Percentiles rank a stretch among this genome's conserved stretches.
phyloP scores from a whole-genome alignment of 2,329 filamentous ascomycete species.

The Calonectria ilicicola region DNA sequence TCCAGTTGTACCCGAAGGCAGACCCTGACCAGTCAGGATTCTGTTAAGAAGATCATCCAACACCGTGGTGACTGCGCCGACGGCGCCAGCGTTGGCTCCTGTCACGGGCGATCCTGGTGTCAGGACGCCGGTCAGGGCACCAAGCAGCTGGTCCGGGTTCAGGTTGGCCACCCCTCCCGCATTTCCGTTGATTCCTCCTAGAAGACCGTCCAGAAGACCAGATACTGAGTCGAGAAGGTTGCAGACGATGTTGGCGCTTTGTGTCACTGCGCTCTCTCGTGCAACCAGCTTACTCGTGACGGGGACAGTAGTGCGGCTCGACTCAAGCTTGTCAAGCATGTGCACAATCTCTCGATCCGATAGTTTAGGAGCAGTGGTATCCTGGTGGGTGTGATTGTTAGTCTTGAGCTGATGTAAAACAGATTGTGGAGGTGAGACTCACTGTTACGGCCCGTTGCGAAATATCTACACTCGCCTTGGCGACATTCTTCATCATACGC shows the following conservation, averaged over 20 bases:
- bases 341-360: background rate
- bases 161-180: background rate
- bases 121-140: slow-evolving; percentile 1
- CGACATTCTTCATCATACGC: background rate
- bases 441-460: background rate
- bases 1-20: background rate
- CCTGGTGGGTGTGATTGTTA: background rate
- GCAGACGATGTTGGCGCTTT: slow-evolving; percentile 5
- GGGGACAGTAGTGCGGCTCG: background rate
- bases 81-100: background rate
- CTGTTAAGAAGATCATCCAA: background rate
- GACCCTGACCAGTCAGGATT: background rate
- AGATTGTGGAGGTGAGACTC: background rate
- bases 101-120: background rate
- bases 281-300: background rate
- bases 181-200: background rate
- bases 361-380: background rate
- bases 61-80: background rate
- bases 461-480: background rate
- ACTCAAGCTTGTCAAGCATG: slow-evolving; percentile 1
- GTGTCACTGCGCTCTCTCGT: background rate
- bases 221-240: slow-evolving; percentile 1
- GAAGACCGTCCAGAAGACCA: background rate
- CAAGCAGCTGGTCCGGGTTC: slow-evolving; percentile 1
- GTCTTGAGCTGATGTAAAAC: background rate